Evolutionary conservation across 306 rosid genomes (phyloP).

Genomic region (Echinosophora koreensis): DNA sequence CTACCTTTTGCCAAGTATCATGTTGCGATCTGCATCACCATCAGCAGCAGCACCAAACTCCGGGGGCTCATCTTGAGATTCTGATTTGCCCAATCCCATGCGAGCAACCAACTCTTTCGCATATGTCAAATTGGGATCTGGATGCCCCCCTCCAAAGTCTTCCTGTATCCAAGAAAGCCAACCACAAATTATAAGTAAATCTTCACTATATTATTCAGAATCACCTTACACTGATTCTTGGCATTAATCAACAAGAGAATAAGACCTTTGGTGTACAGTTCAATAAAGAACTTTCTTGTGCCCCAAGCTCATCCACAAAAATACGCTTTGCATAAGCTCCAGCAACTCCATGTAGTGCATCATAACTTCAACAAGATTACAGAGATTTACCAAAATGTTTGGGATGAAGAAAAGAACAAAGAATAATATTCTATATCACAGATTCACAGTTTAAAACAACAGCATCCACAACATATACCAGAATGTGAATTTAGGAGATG

Average conservation of each 20-base stretch:
- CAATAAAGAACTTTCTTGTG: slow-evolving; percentile 88
- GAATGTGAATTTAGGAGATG: slow-evolving; percentile 91
- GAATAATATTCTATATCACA: slow-evolving; percentile 34
- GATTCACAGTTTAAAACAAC: slow-evolving; percentile 35
- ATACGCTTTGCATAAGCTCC: slow-evolving; percentile 96
- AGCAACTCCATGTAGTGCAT: slow-evolving; percentile 91
- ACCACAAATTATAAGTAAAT: slow-evolving; percentile 39
- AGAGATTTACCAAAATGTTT: slow-evolving; percentile 30
- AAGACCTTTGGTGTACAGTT: slow-evolving; percentile 95
- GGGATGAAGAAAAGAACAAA: neutral
- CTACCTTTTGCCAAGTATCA: slow-evolving; percentile 99
- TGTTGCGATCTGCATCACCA: slow-evolving; percentile 99
- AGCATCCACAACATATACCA: slow-evolving; percentile 63
- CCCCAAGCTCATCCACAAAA: slow-evolving; percentile 99
- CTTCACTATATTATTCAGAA: slow-evolving; percentile 16
- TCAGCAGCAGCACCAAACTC: slow-evolving; percentile 99
- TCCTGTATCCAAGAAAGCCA: slow-evolving; percentile 68
- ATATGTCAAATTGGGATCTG: slow-evolving; percentile 98
- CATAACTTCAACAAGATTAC: slow-evolving; percentile 65
- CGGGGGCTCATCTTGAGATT: slow-evolving; percentile 78
- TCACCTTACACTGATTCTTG: slow-evolving; percentile 25
- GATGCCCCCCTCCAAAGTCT: slow-evolving; percentile 99
- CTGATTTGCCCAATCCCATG: slow-evolving; percentile 90
- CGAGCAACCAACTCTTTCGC: slow-evolving; percentile 96
- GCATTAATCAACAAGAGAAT: slow-evolving; percentile 33